phyloP scores from a whole-genome alignment of 108 stramenopile genomes.

The Cyclotella atomus region DNA sequence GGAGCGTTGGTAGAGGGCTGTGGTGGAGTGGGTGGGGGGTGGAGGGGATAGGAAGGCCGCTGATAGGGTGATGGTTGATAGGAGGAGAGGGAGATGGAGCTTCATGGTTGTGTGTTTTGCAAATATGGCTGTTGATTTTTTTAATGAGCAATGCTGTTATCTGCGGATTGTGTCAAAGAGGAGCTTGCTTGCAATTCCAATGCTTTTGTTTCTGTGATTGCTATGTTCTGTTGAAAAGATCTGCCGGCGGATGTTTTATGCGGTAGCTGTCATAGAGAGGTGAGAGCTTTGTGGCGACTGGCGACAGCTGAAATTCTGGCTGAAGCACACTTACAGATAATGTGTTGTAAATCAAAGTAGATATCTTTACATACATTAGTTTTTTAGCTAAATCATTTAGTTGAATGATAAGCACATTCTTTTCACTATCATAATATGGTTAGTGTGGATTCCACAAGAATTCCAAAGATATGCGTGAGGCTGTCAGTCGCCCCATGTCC shows the following conservation, averaged over 20 bases:
- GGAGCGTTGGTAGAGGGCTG: constrained; percentile 9
- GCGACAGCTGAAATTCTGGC: constrained; percentile 17
- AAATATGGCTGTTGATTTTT: not conserved
- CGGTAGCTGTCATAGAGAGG: not conserved
- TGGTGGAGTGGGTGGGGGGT: constrained; percentile 6
- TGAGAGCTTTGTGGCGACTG: not conserved
- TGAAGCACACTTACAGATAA: no score
- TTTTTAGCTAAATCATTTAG: no score
- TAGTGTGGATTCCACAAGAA: no score
- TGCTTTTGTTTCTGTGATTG: not conserved
- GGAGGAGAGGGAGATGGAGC: constrained; percentile 24
- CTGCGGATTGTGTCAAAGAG: not conserved
- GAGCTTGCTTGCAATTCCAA: not conserved
- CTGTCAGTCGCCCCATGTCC: no score
- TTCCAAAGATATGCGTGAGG: no score
- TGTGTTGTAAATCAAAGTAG: no score
- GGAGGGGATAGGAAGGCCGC: constrained; percentile 32
- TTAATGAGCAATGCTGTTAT: not conserved
- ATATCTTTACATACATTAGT: no score
- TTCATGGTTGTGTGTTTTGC: constrained; percentile 29
- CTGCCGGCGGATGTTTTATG: not conserved
- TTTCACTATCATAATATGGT: no score
- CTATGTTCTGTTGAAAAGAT: not conserved
- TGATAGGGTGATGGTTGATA: constrained; percentile 19
- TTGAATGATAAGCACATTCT: no score